Evolutionary conservation across 257 asterid genomes (phyloP), one percentile per base, ranked within the genome.

Genomic region (Cordia subcordata): DNA sequence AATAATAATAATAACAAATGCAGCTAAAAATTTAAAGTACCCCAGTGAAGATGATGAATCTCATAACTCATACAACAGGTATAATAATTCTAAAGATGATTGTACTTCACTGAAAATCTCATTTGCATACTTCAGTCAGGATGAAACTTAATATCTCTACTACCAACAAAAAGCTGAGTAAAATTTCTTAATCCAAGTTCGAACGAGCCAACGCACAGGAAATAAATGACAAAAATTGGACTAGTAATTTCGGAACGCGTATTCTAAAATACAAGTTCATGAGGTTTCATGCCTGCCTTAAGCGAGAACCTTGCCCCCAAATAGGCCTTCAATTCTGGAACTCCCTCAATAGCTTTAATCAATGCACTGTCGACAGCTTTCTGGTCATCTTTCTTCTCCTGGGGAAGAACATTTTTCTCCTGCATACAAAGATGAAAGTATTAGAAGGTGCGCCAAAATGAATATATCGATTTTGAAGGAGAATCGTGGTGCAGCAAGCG

Each of bases 291-390:
- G 62, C 78, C 78, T 33, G 74, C 56, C 66, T 65, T 67, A 16
- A 72, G 60, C 3, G 78, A 72, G 57, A 72, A 72, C 39, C 78
- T 67, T n/a, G 78, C 78, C 4, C 70, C 77, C 73, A 72, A 54
- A 55, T 72, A 72, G 21, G 66, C 22, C 55, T 57, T 72, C 56
- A 72, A 51, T 5, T 67, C 78, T 4, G 67, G 67, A 14, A 67
- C 67, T 13, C 74, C 21, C 33, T 72, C 78, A 8, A 72, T 45
- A 13, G 74, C 54, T 65, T 72, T 67, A 19, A 72, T 19, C 60
- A 72, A 58, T 10, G 59, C n/a, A 18, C 55, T 57, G 37, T 72
- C 78, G 0, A 67, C 70, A 5, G 78, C 17, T 50, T 72, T 72
- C 23, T 72, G 73, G 39, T 72, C 74, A 0, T 67, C 78, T 37